Evolutionary conservation across 371 early-diverging fungal species (phyloP).

Genomic region (Entomophthora muscae): DNA sequence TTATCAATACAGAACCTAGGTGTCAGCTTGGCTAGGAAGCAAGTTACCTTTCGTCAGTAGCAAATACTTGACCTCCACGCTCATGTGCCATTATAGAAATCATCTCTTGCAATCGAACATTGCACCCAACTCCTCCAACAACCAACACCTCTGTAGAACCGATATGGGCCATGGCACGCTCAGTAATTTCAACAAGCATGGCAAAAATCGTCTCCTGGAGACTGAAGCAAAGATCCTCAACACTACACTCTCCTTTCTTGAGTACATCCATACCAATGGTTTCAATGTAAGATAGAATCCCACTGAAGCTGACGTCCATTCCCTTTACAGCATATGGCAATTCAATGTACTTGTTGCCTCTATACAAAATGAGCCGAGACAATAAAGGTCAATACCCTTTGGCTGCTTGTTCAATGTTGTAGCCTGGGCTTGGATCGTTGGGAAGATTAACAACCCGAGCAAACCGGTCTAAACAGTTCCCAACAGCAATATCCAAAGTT

Average conservation of each 20-base stretch:
- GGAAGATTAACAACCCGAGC: conserved; percentile 88
- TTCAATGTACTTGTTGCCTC: conserved; percentile 73
- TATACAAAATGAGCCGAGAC: conserved; percentile 12
- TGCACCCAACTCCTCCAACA: conserved; percentile 99
- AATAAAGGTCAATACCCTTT: too few species aligned
- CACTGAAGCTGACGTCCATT: conserved; percentile 99
- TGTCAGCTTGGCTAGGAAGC: conserved; percentile 1
- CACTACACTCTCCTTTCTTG: conserved; percentile 35
- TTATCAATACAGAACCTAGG: conserved; percentile 95
- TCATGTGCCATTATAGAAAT: conserved; percentile 91
- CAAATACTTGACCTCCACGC: conserved; percentile 78
- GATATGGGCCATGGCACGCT: conserved; percentile 98
- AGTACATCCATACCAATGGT: conserved; percentile 42
- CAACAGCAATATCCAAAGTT: conserved; percentile 98
- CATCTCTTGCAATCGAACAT: conserved; percentile 94
- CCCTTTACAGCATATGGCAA: conserved; percentile 98
- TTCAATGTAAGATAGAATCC: conserved; percentile 85
- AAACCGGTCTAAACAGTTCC: conserved; percentile 97
- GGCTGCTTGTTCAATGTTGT: too few species aligned
- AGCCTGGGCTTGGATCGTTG: conserved; percentile 98
- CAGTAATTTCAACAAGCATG: conserved; percentile 98
- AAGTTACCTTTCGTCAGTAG: conserved; percentile 85
- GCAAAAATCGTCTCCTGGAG: conserved; percentile 98
- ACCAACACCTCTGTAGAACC: conserved; percentile 86
- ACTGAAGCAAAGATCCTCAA: conserved; percentile 92